Evolutionary conservation across 306 rosid genomes (phyloP).

Genomic region (Quercus suber): DNA sequence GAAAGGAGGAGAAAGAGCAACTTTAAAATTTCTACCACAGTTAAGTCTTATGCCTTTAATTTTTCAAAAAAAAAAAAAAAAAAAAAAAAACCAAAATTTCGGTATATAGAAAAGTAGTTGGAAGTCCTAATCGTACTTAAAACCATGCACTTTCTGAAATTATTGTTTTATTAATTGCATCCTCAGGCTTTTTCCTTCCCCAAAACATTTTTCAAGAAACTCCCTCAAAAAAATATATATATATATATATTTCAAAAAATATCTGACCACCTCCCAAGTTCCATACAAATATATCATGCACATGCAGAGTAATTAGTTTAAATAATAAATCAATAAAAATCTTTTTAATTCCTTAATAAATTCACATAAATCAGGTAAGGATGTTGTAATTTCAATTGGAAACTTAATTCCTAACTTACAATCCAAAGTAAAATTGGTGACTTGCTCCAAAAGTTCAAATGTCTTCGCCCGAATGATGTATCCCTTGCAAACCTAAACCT

Average conservation of each 20-base stretch:
- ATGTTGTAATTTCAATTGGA: background rate
- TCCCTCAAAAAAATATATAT: too few relatives aligned
- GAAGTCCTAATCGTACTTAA: background rate
- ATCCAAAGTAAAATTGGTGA: constrained; percentile 59
- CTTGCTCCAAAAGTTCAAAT: constrained; percentile 56
- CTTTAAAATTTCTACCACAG: background rate
- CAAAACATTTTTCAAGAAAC: too few relatives aligned
- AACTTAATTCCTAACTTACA: constrained; percentile 33
- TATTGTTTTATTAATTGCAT: too few relatives aligned
- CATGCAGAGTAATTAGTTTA: background rate
- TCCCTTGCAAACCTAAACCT: constrained; percentile 86
- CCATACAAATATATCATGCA: background rate
- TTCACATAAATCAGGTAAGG: background rate
- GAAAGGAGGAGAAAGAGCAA: background rate
- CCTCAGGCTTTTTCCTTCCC: too few relatives aligned
- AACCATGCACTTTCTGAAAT: too few relatives aligned
- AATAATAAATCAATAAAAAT: background rate
- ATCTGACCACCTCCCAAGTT: too few relatives aligned
- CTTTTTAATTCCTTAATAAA: background rate
- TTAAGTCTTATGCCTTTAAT: background rate
- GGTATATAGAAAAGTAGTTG: background rate
- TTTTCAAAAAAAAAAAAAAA: background rate
- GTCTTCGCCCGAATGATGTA: constrained; percentile 81
- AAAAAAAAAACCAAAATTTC: background rate
- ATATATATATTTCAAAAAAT: too few relatives aligned